phyloP scores from a whole-genome alignment of 2,329 filamentous ascomycete genomes.

The Fusarium guadeloupense region DNA sequence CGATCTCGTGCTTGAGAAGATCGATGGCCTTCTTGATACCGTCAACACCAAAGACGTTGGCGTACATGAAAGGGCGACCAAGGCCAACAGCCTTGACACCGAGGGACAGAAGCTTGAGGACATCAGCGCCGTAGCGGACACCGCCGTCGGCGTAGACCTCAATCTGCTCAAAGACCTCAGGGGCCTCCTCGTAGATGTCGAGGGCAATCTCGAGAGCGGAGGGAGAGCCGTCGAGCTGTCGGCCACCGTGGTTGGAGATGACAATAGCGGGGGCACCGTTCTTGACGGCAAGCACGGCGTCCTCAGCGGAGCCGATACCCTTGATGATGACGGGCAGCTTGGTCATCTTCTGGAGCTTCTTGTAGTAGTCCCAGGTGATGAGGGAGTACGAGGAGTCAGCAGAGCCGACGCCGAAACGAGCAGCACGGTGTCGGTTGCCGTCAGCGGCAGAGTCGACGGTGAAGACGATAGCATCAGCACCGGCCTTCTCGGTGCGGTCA shows the following conservation, averaged over 20 bases:
- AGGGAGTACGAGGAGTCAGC: constrained; percentile 23
- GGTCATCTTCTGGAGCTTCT: constrained; percentile 49
- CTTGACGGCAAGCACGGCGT: constrained; percentile 49
- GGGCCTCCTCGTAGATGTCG: constrained; percentile 51
- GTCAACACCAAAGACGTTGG: constrained; percentile 60
- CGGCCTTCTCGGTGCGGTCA: constrained; percentile 45
- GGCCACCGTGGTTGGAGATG: constrained; percentile 56
- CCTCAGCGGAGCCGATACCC: constrained; percentile 51
- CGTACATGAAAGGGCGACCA: constrained; percentile 62
- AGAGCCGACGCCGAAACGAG: constrained; percentile 51
- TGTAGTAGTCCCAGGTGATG: constrained; percentile 51
- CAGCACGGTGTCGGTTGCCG: constrained; percentile 53
- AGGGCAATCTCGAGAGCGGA: constrained; percentile 52
- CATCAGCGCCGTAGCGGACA: constrained; percentile 55
- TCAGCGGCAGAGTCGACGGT: constrained; percentile 53
- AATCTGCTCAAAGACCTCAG: constrained; percentile 51
- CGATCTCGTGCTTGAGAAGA: constrained; percentile 61
- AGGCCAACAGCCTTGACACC: constrained; percentile 57
- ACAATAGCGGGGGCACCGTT: constrained; percentile 48
- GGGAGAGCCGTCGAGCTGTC: constrained; percentile 53
- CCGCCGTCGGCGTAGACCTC: constrained; percentile 55
- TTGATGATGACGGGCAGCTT: constrained; percentile 53
- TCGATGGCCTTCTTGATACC: constrained; percentile 56
- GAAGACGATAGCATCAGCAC: constrained; percentile 51
- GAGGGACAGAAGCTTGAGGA: constrained; percentile 55